A percentile compares a stretch with the other conserved stretches of the same genome.
These are phyloP conservation scores for Smallanthus sonchifolius DNA, from an alignment of 129 eudicot species.

Conservation along the genomic window DNA sequence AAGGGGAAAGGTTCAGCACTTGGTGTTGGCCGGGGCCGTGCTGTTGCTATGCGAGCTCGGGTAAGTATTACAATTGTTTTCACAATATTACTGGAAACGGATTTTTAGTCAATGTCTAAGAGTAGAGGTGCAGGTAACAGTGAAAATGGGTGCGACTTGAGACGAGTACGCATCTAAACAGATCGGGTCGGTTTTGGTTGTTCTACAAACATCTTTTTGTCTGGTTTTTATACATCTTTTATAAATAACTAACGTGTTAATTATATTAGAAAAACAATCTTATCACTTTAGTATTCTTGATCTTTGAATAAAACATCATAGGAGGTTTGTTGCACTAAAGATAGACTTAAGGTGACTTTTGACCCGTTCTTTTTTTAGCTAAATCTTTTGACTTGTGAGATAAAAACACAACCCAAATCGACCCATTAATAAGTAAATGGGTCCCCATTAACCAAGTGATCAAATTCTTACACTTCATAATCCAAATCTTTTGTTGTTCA, in stretches of 20 bases:
- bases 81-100: neutral
- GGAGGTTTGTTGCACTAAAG: neutral
- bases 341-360: neutral
- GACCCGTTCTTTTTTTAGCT: neutral
- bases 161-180: neutral
- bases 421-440: neutral
- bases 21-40: slow-evolving; percentile 85
- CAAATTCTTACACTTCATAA: neutral
- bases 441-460: neutral
- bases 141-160: neutral
- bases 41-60: slow-evolving; percentile 92
- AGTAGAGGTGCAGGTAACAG: neutral
- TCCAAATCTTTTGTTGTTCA: neutral
- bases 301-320: neutral
- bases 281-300: neutral
- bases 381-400: neutral
- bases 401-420: neutral
- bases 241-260: neutral
- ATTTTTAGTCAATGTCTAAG: neutral
- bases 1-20: slow-evolving; percentile 89
- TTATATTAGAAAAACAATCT: neutral
- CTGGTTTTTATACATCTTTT: neutral
- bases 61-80: slow-evolving; percentile 37
- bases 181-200: neutral
- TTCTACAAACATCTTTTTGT: neutral